A percentile compares a stretch with the other conserved stretches of the same genome.
Evolutionary conservation across 164 flowering plant genomes (phyloP).

Genomic region (Paratinospora sagittata): DNA sequence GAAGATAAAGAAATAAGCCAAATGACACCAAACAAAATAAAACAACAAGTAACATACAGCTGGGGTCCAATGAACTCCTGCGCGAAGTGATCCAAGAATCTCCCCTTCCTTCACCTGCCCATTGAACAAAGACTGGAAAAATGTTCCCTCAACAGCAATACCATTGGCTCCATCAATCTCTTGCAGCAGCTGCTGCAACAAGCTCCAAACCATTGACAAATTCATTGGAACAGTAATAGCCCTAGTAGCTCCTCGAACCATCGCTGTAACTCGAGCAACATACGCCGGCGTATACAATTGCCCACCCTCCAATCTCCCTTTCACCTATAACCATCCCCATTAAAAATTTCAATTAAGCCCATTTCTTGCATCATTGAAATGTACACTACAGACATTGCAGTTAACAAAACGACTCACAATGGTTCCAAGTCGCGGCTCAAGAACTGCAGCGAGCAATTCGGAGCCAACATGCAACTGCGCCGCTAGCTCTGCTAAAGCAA

Average conservation of each 20-base stretch:
- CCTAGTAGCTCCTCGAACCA: constrained; percentile 96
- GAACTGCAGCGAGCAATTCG: constrained; percentile 48
- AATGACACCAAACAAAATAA: not conserved
- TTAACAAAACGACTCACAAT: constrained; percentile 52
- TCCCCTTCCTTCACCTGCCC: constrained; percentile 69
- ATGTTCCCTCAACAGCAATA: constrained; percentile 71
- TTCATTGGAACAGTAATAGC: constrained; percentile 83
- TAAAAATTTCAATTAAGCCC: not conserved
- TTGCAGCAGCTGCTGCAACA: constrained; percentile 64
- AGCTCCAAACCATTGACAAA: constrained; percentile 71
- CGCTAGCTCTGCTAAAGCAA: constrained; percentile 83
- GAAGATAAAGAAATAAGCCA: not conserved
- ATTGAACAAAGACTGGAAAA: constrained; percentile 86
- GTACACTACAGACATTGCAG: not conserved
- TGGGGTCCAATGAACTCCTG: constrained; percentile 97
- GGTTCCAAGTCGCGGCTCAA: constrained; percentile 80
- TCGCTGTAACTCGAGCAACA: constrained; percentile 83
- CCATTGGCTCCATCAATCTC: constrained; percentile 76
- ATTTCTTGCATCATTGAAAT: not conserved
- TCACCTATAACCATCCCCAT: constrained; percentile 57
- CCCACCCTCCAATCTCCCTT: constrained; percentile 97
- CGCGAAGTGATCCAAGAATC: constrained; percentile 89
- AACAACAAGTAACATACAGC: constrained; percentile 41
- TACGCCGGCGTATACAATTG: constrained; percentile 90
- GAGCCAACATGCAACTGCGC: constrained; percentile 77